phyloP scores from a whole-genome alignment of 768 basidiomycete species.

The Tylopilus sp. region DNA sequence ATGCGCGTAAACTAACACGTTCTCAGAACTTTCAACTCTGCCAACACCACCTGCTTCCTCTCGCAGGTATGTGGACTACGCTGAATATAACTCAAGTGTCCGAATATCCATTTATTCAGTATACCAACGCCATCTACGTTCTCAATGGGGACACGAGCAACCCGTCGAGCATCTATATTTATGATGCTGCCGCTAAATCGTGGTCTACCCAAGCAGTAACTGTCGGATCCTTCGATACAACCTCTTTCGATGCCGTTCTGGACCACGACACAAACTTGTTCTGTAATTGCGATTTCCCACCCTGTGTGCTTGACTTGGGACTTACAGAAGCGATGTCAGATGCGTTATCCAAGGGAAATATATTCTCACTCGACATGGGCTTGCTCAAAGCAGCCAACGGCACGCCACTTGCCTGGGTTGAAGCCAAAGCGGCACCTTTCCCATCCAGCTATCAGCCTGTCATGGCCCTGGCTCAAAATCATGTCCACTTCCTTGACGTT shows the following conservation, averaged over 20 bases:
- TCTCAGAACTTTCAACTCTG: conserved; percentile 60
- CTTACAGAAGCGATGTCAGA: conserved; percentile 39
- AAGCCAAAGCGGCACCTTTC: conserved; percentile 56
- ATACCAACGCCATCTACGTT: conserved; percentile 83
- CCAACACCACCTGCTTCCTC: conserved; percentile 67
- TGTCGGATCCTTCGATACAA: conserved; percentile 55
- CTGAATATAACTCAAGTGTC: neutral
- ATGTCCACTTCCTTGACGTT: conserved; percentile 78
- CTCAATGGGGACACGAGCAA: conserved; percentile 72
- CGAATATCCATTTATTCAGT: conserved; percentile 41
- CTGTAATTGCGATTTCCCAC: conserved; percentile 42
- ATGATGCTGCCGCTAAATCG: conserved; percentile 62
- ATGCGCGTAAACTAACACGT: neutral
- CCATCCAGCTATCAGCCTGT: conserved; percentile 61
- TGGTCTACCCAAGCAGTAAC: conserved; percentile 76
- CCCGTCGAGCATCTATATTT: conserved; percentile 74
- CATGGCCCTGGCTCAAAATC: conserved; percentile 83
- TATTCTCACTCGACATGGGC: conserved; percentile 72
- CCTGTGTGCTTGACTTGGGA: neutral
- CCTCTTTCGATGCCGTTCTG: conserved; percentile 67
- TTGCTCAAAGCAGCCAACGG: conserved; percentile 57
- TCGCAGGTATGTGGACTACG: conserved; percentile 47
- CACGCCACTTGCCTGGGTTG: conserved; percentile 59
- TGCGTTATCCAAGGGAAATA: conserved; percentile 59
- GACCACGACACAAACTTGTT: conserved; percentile 96